Conservation (phyloP, 1,284 basidiomycete species). For the Schizophyllum commune region DNA sequence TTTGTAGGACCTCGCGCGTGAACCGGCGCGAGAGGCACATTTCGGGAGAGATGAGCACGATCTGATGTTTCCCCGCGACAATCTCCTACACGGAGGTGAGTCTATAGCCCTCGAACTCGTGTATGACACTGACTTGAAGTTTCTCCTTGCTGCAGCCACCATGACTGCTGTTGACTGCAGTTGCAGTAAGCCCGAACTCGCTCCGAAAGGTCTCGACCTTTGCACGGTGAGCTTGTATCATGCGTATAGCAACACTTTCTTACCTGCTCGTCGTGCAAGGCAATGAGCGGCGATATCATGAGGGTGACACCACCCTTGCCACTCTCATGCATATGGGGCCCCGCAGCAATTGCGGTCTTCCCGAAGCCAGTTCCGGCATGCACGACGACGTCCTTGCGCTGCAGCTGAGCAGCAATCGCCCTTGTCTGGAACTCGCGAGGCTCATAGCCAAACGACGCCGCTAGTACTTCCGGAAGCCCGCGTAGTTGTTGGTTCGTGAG, state of each 20-base stretch:
- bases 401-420: not conserved
- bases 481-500: no score
- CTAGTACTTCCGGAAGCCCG: no score
- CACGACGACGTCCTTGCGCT: not conserved
- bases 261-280: not conserved
- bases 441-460: no score
- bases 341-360: not conserved
- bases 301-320: not conserved
- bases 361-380: not conserved
- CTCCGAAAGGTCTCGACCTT: not conserved
- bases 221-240: no score
- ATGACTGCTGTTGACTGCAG: not conserved
- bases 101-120: no score
- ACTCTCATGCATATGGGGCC: not conserved
- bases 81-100: not conserved
- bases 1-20: slow-evolving; percentile 23
- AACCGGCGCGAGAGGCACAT: slow-evolving; percentile 28
- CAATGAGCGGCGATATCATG: not conserved
- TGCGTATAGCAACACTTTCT: no score
- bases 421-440: not conserved
- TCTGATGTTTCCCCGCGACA: not conserved
- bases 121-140: not conserved
- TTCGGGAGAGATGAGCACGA: slow-evolving; percentile 28
- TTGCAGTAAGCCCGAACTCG: not conserved
- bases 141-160: not conserved